A percentile compares a stretch with the other conserved stretches of the same genome.
phyloP scores from a whole-genome alignment of 2,329 filamentous ascomycete genomes.

The Bimuria novae-zelandiae region DNA sequence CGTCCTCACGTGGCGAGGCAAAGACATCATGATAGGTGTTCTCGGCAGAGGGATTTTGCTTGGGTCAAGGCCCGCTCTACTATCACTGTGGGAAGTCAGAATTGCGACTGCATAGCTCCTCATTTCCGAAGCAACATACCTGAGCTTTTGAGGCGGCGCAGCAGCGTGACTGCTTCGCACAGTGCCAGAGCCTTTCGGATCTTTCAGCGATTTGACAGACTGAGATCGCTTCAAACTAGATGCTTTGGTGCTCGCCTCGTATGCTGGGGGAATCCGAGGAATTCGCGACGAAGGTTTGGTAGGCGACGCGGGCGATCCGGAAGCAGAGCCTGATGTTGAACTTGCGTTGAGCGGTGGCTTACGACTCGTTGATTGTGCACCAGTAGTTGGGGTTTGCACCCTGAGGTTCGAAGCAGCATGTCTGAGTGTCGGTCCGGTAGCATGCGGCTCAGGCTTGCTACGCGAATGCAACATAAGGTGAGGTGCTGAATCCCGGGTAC shows the following conservation, averaged over 20 bases:
- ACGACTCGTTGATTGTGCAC: neutral
- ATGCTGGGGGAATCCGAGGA: slow-evolving; percentile 22
- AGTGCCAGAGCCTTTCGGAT: neutral
- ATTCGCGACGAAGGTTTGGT: slow-evolving; percentile 28
- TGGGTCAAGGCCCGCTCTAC: neutral
- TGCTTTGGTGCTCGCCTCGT: slow-evolving; percentile 14
- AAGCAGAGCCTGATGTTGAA: slow-evolving; percentile 18
- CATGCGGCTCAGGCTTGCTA: slow-evolving; percentile 16
- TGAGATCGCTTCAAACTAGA: slow-evolving; percentile 24
- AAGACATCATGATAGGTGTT: neutral
- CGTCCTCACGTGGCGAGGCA: slow-evolving; percentile 26
- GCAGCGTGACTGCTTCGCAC: neutral
- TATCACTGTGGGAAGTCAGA: neutral
- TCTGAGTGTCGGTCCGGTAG: slow-evolving; percentile 8
- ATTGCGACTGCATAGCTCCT: neutral
- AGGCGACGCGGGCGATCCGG: slow-evolving; percentile 13
- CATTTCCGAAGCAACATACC: neutral
- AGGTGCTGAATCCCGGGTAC: neutral
- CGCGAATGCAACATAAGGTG: slow-evolving; percentile 6
- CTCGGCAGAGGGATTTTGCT: slow-evolving; percentile 11
- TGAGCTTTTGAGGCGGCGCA: neutral
- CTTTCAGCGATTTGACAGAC: slow-evolving; percentile 13
- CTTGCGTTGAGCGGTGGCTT: slow-evolving; percentile 5
- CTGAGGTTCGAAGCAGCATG: slow-evolving; percentile 23
- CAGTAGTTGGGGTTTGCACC: slow-evolving; percentile 21